phyloP scores from a whole-genome alignment of 768 basidiomycete species.

The Boletus sp. region DNA sequence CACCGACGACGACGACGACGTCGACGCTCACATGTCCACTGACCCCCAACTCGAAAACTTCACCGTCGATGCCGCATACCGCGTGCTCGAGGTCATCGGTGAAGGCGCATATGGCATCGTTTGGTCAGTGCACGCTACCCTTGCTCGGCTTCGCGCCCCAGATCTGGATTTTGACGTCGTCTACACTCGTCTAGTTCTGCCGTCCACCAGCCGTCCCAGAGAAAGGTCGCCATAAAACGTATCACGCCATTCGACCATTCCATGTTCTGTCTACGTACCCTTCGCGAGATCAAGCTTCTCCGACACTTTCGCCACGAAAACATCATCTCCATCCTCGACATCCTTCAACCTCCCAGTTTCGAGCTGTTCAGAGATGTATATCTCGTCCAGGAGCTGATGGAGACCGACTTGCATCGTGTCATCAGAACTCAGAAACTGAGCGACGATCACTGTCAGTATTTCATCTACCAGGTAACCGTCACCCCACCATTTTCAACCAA shows the following conservation, averaged over 20 bases:
- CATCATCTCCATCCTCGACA: constrained; percentile 95
- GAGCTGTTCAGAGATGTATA: constrained; percentile 85
- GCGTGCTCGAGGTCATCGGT: constrained; percentile 80
- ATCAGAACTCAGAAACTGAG: constrained; percentile 91
- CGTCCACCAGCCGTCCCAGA: constrained; percentile 68
- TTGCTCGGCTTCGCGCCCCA: neutral
- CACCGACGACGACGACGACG: constrained; percentile 4
- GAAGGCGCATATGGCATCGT: constrained; percentile 97
- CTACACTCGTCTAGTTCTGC: constrained; percentile 51
- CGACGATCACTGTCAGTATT: constrained; percentile 96
- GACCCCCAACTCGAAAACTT: constrained; percentile 42
- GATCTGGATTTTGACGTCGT: constrained; percentile 4
- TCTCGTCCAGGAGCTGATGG: constrained; percentile 72
- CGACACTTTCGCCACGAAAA: constrained; percentile 83
- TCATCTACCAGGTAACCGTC: constrained; percentile 80
- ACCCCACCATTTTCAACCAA: neutral
- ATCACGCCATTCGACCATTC: constrained; percentile 94
- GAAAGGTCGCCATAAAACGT: constrained; percentile 93
- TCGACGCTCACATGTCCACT: constrained; percentile 16
- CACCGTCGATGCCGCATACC: constrained; percentile 55
- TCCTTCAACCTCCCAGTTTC: constrained; percentile 74
- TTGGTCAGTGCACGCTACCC: constrained; percentile 38
- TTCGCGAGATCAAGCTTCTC: constrained; percentile 90
- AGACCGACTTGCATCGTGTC: constrained; percentile 94
- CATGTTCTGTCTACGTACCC: constrained; percentile 83